These are phyloP conservation scores for Ophiostoma australiae DNA, from an alignment of 2,329 filamentous ascomycete genomes.

Conservation along the genomic window DNA sequence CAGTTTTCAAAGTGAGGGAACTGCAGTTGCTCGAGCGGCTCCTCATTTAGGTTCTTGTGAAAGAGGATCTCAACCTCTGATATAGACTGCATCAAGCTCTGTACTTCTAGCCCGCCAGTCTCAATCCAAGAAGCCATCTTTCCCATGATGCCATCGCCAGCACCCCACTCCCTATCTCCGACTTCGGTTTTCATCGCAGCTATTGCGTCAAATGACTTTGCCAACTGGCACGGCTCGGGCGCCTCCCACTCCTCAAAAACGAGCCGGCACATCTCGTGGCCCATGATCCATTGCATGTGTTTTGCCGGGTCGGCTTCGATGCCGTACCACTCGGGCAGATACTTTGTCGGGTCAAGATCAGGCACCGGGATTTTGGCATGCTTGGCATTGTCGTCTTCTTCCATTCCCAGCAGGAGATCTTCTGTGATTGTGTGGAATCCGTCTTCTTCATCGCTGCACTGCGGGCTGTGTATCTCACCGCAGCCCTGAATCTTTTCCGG, in stretches of 20 bases:
- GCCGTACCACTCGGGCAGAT: not conserved
- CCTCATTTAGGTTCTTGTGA: not conserved
- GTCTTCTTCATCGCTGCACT: not conserved
- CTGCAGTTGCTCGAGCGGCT: not conserved
- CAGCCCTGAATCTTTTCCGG: not conserved
- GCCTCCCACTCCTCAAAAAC: not conserved
- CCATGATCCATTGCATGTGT: constrained; percentile 19
- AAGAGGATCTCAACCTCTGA: not conserved
- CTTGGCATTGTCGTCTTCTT: not conserved
- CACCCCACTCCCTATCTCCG: not conserved
- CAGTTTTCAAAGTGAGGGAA: not conserved
- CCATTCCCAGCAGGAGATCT: constrained; percentile 7
- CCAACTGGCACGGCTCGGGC: not conserved
- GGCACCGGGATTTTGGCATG: constrained; percentile 22
- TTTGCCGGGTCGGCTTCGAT: not conserved
- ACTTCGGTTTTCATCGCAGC: not conserved
- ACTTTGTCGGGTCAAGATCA: not conserved
- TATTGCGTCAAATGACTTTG: not conserved
- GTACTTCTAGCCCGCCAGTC: not conserved
- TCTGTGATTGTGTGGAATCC: not conserved
- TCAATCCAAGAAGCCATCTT: not conserved
- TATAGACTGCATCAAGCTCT: not conserved
- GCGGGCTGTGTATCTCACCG: not conserved
- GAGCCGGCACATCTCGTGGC: not conserved
- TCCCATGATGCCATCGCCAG: too few species aligned